phyloP scores from a whole-genome alignment of 2,329 filamentous ascomycete genomes.

The Cytospora piceae region DNA sequence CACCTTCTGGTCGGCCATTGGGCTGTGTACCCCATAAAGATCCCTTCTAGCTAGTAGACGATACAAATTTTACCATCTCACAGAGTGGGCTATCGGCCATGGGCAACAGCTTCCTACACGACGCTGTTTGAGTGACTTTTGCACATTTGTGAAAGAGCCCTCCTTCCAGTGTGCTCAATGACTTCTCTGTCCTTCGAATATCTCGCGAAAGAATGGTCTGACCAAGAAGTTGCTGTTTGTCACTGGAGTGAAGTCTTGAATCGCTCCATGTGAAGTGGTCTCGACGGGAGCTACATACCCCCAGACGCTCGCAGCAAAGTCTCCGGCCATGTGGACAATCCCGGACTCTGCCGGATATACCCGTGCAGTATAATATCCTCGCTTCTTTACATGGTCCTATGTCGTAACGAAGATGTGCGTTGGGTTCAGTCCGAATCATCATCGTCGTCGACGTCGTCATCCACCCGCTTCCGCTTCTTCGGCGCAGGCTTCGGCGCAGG shows the following conservation, averaged over 20 bases:
- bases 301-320: background rate
- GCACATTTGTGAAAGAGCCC: background rate
- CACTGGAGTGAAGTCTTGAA: background rate
- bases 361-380: background rate
- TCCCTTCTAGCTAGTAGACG: background rate
- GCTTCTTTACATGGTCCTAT: slow-evolving; percentile 6
- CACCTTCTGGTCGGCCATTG: background rate
- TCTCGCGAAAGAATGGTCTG: background rate
- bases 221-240: background rate
- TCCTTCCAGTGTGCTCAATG: background rate
- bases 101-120: background rate
- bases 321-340: background rate
- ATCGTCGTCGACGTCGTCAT: slow-evolving; percentile 36
- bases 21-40: background rate
- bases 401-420: background rate
- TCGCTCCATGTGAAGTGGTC: background rate
- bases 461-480: slow-evolving; percentile 40
- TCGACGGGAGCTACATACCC: background rate
- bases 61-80: background rate
- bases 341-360: background rate
- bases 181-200: background rate
- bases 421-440: slow-evolving; percentile 37
- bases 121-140: background rate
- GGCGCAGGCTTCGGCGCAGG: slow-evolving; percentile 29
- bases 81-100: background rate